Conservation (phyloP, 2,329 filamentous ascomycete genomes). For the Lecanoromycetidae sp. region DNA sequence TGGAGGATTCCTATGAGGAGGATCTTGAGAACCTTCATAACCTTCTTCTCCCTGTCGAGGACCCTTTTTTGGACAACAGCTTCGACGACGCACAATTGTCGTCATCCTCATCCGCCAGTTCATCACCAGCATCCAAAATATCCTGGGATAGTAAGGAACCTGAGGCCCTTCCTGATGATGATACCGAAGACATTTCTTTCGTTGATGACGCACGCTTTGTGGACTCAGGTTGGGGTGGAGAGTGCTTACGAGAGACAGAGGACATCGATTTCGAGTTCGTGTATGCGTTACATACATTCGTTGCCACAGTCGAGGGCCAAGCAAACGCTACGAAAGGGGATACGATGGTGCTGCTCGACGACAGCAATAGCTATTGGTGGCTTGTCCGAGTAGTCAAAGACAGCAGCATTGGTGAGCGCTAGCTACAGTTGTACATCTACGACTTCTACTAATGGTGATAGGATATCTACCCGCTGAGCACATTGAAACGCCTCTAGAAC, state of each 20-base stretch:
- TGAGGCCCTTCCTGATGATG: slow-evolving; percentile 39
- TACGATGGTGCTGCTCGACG: slow-evolving; percentile 94
- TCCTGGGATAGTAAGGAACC: slow-evolving; percentile 21
- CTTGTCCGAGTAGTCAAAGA: slow-evolving; percentile 94
- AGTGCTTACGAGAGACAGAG: slow-evolving; percentile 88
- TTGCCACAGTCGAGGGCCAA: slow-evolving; percentile 94
- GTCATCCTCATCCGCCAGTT: slow-evolving; percentile 20
- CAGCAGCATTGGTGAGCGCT: slow-evolving; percentile 65
- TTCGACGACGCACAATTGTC: slow-evolving; percentile 15
- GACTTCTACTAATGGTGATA: slow-evolving; percentile 28
- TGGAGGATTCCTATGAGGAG: slow-evolving; percentile 15
- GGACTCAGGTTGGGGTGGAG: slow-evolving; percentile 61
- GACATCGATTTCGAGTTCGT: slow-evolving; percentile 99
- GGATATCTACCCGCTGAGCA: slow-evolving; percentile 95
- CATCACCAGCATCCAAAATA: slow-evolving; percentile 28
- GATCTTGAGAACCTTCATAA: slow-evolving; percentile 23
- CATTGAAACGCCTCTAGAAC: slow-evolving; percentile 94
- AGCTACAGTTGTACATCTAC: background rate
- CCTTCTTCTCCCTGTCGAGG: slow-evolving; percentile 32
- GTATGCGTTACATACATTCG: slow-evolving; percentile 93
- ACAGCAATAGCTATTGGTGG: slow-evolving; percentile 99
- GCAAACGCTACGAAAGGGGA: slow-evolving; percentile 97
- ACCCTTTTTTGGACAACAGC: slow-evolving; percentile 28
- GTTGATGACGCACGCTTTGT: slow-evolving; percentile 49
- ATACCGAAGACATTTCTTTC: slow-evolving; percentile 47